These are phyloP conservation scores for Noccaea bulbosa DNA, from an alignment of 345 rosid species.

Conservation along the genomic window DNA sequence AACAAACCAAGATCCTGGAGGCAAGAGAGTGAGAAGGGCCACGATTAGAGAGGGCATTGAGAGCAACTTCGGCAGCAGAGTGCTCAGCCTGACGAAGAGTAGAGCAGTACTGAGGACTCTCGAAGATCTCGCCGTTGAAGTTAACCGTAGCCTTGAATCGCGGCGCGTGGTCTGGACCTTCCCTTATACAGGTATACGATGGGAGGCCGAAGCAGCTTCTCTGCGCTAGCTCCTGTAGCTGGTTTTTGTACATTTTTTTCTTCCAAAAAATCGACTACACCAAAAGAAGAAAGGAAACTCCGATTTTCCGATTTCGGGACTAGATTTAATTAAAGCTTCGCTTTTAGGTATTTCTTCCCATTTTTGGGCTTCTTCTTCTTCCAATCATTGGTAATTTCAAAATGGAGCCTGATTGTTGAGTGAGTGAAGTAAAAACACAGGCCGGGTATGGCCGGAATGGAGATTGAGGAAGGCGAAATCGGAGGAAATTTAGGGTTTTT, in stretches of 20 bases:
- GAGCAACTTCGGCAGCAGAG: slow-evolving; percentile 99
- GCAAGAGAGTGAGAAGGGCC: slow-evolving; percentile 98
- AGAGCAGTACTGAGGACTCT: slow-evolving; percentile 91
- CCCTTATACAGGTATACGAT: slow-evolving; percentile 87
- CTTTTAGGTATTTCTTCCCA: slow-evolving; percentile 11
- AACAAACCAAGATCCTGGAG: slow-evolving; percentile 83
- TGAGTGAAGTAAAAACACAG: background rate
- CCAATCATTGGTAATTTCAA: slow-evolving; percentile 11
- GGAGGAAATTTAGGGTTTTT: slow-evolving; percentile 50
- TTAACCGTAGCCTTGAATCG: slow-evolving; percentile 94
- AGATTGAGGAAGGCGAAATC: slow-evolving; percentile 40
- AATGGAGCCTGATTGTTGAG: slow-evolving; percentile 29
- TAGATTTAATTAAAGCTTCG: slow-evolving; percentile 39
- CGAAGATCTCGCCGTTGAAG: slow-evolving; percentile 97
- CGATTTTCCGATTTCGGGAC: slow-evolving; percentile 16
- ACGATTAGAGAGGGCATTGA: slow-evolving; percentile 84
- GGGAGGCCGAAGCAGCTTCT: slow-evolving; percentile 99
- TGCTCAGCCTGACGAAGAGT: slow-evolving; percentile 99
- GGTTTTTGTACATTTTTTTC: slow-evolving; percentile 88
- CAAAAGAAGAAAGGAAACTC: background rate
- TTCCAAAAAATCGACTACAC: background rate
- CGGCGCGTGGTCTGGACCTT: slow-evolving; percentile 99
- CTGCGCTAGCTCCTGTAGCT: slow-evolving; percentile 99
- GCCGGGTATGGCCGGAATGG: slow-evolving; percentile 33
- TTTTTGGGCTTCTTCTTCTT: background rate